These are phyloP conservation scores for Eucalyptus regnans DNA, from an alignment of 345 rosid species.

Conservation along the genomic window DNA sequence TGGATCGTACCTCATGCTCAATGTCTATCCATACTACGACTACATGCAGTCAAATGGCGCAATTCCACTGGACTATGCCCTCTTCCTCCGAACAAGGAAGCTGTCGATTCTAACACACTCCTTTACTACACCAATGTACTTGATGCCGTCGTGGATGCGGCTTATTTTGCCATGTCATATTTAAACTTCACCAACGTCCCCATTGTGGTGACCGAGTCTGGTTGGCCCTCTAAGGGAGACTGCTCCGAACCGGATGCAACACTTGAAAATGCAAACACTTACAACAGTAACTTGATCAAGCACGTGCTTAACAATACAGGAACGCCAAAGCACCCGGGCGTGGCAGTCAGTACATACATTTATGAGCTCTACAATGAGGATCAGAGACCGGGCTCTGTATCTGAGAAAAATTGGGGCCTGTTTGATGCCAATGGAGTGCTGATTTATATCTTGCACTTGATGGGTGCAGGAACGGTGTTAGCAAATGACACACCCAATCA, in stretches of 20 bases:
- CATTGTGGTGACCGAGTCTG: conserved; percentile 67
- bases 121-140: conserved; percentile 86
- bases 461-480: conserved; percentile 66
- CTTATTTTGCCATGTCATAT: conserved; percentile 76
- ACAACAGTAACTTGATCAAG: conserved; percentile 83
- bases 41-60: conserved; percentile 63
- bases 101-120: conserved; percentile 87
- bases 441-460: conserved; percentile 52
- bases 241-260: conserved; percentile 60
- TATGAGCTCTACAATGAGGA: conserved; percentile 98
- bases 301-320: conserved; percentile 83
- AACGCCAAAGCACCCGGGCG: conserved; percentile 81
- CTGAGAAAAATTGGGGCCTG: conserved; percentile 95
- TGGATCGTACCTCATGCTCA: conserved; percentile 71
- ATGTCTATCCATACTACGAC: conserved; percentile 76
- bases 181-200: conserved; percentile 78
- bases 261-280: conserved; percentile 71
- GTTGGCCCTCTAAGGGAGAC: conserved; percentile 94
- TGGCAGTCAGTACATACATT: conserved; percentile 60
- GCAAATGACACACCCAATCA: conserved; percentile 92
- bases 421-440: conserved; percentile 61
- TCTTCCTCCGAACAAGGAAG: conserved; percentile 83
- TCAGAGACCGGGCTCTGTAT: conserved; percentile 47
- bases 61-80: conserved; percentile 82
- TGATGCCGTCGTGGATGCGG: conserved; percentile 85